Evolutionary conservation across 257 asterid genomes (phyloP), one percentile per base, ranked within the genome.

Genomic region (Solanum ossicruentum): DNA sequence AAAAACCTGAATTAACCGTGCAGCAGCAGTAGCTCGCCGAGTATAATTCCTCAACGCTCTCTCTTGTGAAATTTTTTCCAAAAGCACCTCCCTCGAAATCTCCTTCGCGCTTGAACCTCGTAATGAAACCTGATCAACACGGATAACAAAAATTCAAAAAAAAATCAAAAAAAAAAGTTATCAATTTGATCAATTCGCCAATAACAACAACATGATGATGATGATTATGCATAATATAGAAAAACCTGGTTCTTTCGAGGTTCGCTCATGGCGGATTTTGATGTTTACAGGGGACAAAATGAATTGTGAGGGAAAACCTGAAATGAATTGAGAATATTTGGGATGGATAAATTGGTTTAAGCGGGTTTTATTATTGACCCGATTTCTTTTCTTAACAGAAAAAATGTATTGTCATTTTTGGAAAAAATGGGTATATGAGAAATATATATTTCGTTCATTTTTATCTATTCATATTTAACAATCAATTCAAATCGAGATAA

Each of bases 51-150:
- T 92, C 66, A 93, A 91, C 87, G 93, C 97, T 85, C 99, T 86
- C 84, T 96, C 95, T 71, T 91, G 98, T 87, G 91, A 91, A 84
- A 95, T 95, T 90, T 87, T 93, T 88, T 92, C 92, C 79, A 96
- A 88, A 61, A 96, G 97, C 55, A 92, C 98, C 82, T 93, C 97
- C 83, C 98, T 86, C 58, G 98, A 92, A 26, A 95, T 91, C 85
- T 94, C 99, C 91, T 91, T 93, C 49, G 92, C 95, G 89, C 99
- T 95, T 18, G 98, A 94, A 84, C 99, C 99, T 49, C 99, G 98
- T 79, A 95, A 87, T 69, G 99, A 95, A 10, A 95, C 98, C 99
- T 95, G 89, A 87, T 88, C 86, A 56, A 54, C 4, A 83, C 81
- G 55, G 71, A 58, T 80, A 18, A 66, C 39, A 10, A 79, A 86